phyloP scores from a whole-genome alignment of 306 rosid genomes.

The Spatholobus suberectus region DNA sequence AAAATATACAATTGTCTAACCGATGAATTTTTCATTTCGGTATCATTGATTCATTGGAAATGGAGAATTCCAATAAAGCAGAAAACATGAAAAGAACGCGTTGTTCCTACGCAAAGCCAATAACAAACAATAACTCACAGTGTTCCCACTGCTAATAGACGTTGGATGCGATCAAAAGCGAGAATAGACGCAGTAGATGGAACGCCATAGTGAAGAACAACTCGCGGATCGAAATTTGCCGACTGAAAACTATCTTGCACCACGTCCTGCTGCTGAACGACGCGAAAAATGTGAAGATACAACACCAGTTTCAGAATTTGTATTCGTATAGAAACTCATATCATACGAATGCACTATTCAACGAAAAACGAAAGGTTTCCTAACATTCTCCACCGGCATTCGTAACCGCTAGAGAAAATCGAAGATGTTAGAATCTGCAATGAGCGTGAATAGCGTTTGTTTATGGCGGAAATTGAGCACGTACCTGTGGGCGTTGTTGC shows the following conservation, averaged over 20 bases:
- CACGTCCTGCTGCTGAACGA: constrained; percentile 39
- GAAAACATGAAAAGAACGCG: not conserved
- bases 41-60: constrained; percentile 9
- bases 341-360: not conserved
- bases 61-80: constrained; percentile 21
- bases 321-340: not conserved
- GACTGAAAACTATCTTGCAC: constrained; percentile 45
- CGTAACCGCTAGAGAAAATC: not conserved
- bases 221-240: constrained; percentile 60
- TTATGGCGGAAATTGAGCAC: constrained; percentile 23
- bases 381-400: not conserved
- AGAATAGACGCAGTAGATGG: constrained; percentile 85
- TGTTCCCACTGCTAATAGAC: constrained; percentile 81
- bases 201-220: constrained; percentile 78
- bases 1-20: constrained; percentile 5
- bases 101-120: constrained; percentile 5
- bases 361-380: not conserved
- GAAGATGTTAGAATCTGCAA: constrained; percentile 16
- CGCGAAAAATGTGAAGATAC: constrained; percentile 28
- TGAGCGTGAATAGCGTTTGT: constrained; percentile 9
- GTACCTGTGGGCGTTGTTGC: constrained; percentile 55
- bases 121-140: constrained; percentile 57
- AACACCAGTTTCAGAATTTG: constrained; percentile 16
- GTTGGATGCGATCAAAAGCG: constrained; percentile 74
- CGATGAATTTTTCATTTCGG: constrained; percentile 9